phyloP scores from a whole-genome alignment of 179 eudicot species.

The Spergularia azorica region DNA sequence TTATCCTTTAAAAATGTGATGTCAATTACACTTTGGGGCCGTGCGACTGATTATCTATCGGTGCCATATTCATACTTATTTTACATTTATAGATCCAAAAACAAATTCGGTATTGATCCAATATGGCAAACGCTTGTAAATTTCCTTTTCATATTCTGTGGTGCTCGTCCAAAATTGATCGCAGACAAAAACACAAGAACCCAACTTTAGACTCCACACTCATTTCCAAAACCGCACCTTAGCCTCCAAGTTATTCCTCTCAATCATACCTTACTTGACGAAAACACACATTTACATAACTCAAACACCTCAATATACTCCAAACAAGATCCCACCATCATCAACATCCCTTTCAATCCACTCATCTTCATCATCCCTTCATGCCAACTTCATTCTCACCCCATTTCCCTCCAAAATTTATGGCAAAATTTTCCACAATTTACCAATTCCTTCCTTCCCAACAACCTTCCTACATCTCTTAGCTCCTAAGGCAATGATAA shows the following conservation, averaged over 20 bases:
- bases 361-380: not conserved
- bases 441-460: not conserved
- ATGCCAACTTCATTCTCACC: not conserved
- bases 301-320: slow-evolving; percentile 9
- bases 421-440: not conserved
- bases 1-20: too few relatives aligned
- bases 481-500: slow-evolving; percentile 13
- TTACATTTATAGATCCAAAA: too few relatives aligned
- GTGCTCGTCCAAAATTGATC: too few relatives aligned
- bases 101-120: too few relatives aligned
- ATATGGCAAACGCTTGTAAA: too few relatives aligned
- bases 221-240: not conserved
- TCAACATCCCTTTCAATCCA: slow-evolving; percentile 19
- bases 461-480: slow-evolving; percentile 22
- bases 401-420: slow-evolving; percentile 12
- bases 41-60: too few relatives aligned
- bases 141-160: too few relatives aligned
- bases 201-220: too few relatives aligned
- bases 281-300: slow-evolving; percentile 1
- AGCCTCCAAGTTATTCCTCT: not conserved
- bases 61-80: too few relatives aligned
- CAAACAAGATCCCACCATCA: not conserved
- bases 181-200: too few relatives aligned
- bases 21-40: too few relatives aligned
- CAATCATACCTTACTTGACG: not conserved